A percentile compares a stretch with the other conserved stretches of the same genome.
phyloP scores from a whole-genome alignment of 805 yeast species.

The Ogataea trehaloabstinens region DNA sequence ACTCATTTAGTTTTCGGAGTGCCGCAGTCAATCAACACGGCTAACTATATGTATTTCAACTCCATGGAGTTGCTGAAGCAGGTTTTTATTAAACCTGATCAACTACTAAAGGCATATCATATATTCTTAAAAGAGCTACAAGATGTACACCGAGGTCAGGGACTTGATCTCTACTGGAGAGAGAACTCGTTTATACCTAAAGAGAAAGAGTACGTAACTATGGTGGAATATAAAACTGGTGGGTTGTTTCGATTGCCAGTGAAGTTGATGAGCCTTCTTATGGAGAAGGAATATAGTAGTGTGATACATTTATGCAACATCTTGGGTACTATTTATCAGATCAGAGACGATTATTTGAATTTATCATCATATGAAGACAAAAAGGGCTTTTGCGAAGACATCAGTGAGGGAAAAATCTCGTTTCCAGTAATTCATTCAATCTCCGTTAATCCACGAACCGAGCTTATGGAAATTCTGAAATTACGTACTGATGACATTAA shows the following conservation, averaged over 20 bases:
- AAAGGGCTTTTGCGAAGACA: conserved; percentile 83
- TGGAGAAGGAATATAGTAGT: conserved; percentile 12
- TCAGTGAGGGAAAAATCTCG: conserved; percentile 86
- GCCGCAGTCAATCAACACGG: conserved; percentile 78
- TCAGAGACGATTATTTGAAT: conserved; percentile 81
- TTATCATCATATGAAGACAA: conserved; percentile 51
- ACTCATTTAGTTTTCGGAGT: conserved; percentile 77
- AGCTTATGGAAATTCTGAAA: conserved; percentile 49
- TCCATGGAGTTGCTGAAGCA: conserved; percentile 51
- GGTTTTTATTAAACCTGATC: conserved; percentile 21
- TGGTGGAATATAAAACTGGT: conserved; percentile 89
- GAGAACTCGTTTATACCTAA: conserved; percentile 59
- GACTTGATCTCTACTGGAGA: conserved; percentile 86
- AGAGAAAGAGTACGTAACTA: conserved; percentile 62
- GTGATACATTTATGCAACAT: conserved; percentile 65
- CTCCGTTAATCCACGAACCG: conserved; percentile 35
- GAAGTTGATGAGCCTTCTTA: conserved; percentile 47
- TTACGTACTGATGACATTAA: conserved; percentile 49
- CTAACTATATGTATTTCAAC: conserved; percentile 76
- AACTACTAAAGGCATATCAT: conserved; percentile 28
- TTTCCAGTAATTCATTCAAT: conserved; percentile 79
- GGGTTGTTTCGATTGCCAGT: conserved; percentile 80
- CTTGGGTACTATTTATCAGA: conserved; percentile 81
- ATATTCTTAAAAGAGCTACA: conserved; percentile 68
- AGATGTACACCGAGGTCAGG: conserved; percentile 86